These are phyloP conservation scores for Neofusicoccum laricinum DNA, from an alignment of 2,329 filamentous ascomycete species.

Conservation along the genomic window DNA sequence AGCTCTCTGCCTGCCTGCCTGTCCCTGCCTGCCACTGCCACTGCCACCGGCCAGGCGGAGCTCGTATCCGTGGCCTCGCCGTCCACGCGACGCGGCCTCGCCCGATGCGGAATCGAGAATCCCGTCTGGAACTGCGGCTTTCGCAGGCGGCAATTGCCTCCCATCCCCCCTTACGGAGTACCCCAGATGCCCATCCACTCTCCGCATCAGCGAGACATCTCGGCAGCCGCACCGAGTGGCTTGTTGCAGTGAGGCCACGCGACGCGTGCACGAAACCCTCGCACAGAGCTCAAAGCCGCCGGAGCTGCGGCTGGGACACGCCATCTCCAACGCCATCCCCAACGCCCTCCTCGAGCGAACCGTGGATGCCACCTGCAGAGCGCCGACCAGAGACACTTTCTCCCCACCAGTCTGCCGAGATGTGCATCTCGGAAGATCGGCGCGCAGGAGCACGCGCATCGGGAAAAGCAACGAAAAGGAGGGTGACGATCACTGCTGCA, in stretches of 20 bases:
- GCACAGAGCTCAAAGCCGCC: not conserved
- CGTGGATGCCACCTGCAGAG: not conserved
- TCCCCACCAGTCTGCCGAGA: not conserved
- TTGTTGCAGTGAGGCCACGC: not conserved
- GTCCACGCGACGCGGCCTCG: not conserved
- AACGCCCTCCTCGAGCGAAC: not conserved
- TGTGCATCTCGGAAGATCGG: constrained; percentile 2
- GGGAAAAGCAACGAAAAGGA: constrained; percentile 2
- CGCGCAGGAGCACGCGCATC: not conserved
- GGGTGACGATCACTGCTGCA: not conserved
- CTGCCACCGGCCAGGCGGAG: too few relatives aligned
- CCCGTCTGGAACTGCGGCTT: not conserved
- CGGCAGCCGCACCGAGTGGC: not conserved
- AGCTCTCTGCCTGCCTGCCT: too few relatives aligned
- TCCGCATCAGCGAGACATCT: not conserved
- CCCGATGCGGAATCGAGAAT: not conserved
- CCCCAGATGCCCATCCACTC: not conserved
- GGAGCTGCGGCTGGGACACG: not conserved
- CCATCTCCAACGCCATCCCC: not conserved
- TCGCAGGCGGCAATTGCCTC: not conserved
- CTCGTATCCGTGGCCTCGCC: not conserved
- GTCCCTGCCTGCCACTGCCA: too few relatives aligned
- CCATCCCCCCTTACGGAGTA: not conserved
- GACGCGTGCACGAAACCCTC: not conserved
- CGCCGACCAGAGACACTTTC: not conserved